phyloP scores from a whole-genome alignment of 2,329 filamentous ascomycete genomes.

The Calonectria leucothoes region DNA sequence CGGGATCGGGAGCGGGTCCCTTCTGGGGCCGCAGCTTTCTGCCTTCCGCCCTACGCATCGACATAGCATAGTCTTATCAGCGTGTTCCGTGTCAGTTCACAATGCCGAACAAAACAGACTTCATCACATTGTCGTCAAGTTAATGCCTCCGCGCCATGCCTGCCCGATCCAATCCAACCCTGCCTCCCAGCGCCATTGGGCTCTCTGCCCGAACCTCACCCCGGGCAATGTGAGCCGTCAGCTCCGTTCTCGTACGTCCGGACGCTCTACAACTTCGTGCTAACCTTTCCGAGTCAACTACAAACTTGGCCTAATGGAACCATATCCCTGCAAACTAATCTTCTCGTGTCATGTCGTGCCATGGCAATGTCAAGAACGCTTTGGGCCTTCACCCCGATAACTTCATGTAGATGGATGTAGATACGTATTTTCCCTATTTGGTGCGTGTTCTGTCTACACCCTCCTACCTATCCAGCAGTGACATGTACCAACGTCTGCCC shows the following conservation, averaged over 20 bases:
- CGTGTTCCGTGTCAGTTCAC: not conserved
- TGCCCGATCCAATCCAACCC: too few relatives aligned
- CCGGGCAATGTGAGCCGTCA: not conserved
- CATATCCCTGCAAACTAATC: not conserved
- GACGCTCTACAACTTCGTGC: not conserved
- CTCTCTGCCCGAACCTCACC: not conserved
- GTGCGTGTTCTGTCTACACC: not conserved
- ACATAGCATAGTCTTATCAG: not conserved
- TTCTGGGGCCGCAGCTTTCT: not conserved
- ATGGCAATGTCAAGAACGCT: not conserved
- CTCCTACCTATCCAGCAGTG: not conserved
- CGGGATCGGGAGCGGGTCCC: constrained; percentile 29
- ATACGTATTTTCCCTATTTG: not conserved
- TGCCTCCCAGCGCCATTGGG: not conserved
- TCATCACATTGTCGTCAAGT: not conserved
- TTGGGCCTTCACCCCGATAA: not conserved
- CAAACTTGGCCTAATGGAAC: not conserved
- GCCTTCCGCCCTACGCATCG: not conserved
- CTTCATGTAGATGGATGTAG: not conserved
- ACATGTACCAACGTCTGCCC: not conserved
- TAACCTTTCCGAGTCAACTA: not conserved
- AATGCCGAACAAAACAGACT: too few relatives aligned
- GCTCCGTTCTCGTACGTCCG: not conserved
- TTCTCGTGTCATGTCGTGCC: not conserved
- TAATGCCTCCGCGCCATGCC: not conserved